Conservation (phyloP, 257 asterid species). For the Handroanthus guayacan region DNA sequence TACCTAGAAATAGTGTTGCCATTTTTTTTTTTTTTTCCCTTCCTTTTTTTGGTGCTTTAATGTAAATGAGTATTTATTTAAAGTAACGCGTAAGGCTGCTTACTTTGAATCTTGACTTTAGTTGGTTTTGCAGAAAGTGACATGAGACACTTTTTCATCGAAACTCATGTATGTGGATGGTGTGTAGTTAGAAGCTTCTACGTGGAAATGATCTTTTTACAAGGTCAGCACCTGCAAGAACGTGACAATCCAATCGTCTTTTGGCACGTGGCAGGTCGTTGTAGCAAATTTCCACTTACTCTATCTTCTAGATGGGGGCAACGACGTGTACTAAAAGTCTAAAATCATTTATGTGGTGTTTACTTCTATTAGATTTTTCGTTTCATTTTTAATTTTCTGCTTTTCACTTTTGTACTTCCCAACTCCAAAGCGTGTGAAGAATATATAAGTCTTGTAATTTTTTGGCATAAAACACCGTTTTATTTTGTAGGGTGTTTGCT, state of each 20-base stretch:
- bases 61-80: background rate
- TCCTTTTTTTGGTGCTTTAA: background rate
- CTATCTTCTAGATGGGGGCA: background rate
- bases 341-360: too few species aligned
- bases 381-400: too few species aligned
- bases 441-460: too few species aligned
- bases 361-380: too few species aligned
- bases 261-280: background rate
- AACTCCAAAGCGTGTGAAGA: too few species aligned
- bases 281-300: background rate
- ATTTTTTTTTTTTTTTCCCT: background rate
- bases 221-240: background rate
- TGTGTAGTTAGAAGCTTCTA: slow-evolving; percentile 30
- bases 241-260: background rate
- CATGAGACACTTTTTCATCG: background rate
- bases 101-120: slow-evolving; percentile 33
- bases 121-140: background rate
- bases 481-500: too few species aligned
- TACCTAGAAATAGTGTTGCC: background rate
- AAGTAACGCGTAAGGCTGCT: slow-evolving; percentile 27
- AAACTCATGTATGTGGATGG: background rate
- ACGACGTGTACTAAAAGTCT: too few species aligned
- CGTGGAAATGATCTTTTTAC: background rate
- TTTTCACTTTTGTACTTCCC: too few species aligned
- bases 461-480: too few species aligned